These are phyloP conservation scores for Pyracantha coccinea DNA, from an alignment of 331 rosid species.

Conservation along the genomic window DNA sequence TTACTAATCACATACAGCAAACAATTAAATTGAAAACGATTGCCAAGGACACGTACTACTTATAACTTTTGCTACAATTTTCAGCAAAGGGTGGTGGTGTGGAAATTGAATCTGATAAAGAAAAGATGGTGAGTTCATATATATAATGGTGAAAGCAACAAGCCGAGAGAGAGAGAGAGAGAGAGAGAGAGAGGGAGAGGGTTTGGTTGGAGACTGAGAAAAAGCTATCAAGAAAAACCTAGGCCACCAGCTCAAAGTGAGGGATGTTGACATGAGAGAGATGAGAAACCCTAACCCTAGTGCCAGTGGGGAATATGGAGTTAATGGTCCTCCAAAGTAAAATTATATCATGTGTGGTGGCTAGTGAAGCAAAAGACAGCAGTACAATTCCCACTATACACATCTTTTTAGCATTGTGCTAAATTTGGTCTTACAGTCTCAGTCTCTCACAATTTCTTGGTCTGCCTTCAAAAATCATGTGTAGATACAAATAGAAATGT, in stretches of 20 bases:
- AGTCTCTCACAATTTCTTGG: not conserved
- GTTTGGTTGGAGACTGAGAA: not conserved
- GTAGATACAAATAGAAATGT: not conserved
- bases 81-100: not conserved
- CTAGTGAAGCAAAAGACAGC: not conserved
- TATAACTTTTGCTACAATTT: not conserved
- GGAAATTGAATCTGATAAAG: not conserved
- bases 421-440: not conserved
- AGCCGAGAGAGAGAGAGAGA: slow-evolving; percentile 2
- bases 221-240: not conserved
- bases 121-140: not conserved
- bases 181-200: not conserved
- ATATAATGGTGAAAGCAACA: slow-evolving; percentile 2
- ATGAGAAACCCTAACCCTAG: not conserved
- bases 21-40: not conserved
- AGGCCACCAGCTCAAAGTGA: slow-evolving; percentile 17
- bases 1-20: not conserved
- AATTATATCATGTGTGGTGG: not conserved
- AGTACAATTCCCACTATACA: not conserved
- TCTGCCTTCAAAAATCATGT: not conserved
- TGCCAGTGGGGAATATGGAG: not conserved
- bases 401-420: not conserved
- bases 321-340: not conserved
- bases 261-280: slow-evolving; percentile 19
- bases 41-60: not conserved